Base-by-base conservation (phyloP, 73 alveolate species). In the Paramecium biaurelia region DNA sequence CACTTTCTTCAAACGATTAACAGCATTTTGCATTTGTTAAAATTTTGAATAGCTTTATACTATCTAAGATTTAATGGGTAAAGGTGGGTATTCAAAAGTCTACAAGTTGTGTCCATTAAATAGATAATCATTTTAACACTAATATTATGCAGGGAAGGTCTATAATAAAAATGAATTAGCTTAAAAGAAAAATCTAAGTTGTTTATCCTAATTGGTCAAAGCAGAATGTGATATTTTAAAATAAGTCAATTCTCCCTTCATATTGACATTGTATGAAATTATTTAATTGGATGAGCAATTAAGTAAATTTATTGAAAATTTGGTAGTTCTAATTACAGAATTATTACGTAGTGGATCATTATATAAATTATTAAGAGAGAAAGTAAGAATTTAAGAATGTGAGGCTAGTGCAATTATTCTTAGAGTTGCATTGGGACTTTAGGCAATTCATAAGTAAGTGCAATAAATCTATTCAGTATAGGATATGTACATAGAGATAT, bases 401-500 rank as follows among this genome's bases (percentile, higher is more conserved):
- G 90, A 79, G 26, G 74, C 90, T 15, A 79, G 45, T 30, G 70
- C 20, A 1, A 79, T 79, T 18, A 23, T 79, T 4, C 28, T 43
- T 0, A 30, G 58, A 72, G 45, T 72, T n/a, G 86, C 86, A 5
- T 37, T 72, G 26, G 86, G 86, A 32, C n/a, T 72, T 5, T 7
- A 72, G 21, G 58, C 86, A 3, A 15, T 72, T 14, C 86, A 72
- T 72, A 72, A 10, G 86, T 72, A 72, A 28, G 30, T 63, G 12
- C 7, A 63, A 23, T 26, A 32, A 63, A 24, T 38, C 45, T 43
- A 38, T 38, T 23, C 26, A 79, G 90, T 23, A 4, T 41, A 41
- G 90, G 90, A 20, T 79, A 79, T 79, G 92, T 76, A 11, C 94
- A 90, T 32, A 68, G 94, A 26, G 94, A 90, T 30, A 47, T 90